Percentiles rank a stretch among this genome's conserved stretches.
phyloP scores from a whole-genome alignment of 148 eudicot species.

The Simmondsia chinensis region DNA sequence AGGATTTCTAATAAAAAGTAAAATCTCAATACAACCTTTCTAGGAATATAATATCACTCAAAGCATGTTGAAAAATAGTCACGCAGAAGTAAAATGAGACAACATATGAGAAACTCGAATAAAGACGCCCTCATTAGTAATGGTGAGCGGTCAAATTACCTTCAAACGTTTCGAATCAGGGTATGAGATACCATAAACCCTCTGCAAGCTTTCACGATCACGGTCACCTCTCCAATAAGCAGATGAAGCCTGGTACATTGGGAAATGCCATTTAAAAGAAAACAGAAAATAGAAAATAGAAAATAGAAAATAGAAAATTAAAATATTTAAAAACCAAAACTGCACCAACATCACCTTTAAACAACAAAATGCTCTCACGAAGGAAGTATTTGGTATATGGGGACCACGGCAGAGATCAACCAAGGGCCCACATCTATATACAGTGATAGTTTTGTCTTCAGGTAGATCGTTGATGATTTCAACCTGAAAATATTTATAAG shows the following conservation, averaged over 20 bases:
- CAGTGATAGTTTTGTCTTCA: constrained; percentile 94
- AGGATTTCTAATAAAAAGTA: too few species aligned
- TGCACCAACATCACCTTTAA: constrained; percentile 46
- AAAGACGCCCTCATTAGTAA: too few species aligned
- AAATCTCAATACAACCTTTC: too few species aligned
- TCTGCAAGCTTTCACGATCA: constrained; percentile 93
- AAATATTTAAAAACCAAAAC: not conserved
- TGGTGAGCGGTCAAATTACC: constrained; percentile 20
- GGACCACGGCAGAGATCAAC: constrained; percentile 99
- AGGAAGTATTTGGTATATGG: constrained; percentile 92
- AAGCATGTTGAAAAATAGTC: too few species aligned
- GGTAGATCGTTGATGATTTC: constrained; percentile 92
- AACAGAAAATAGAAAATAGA: too few species aligned
- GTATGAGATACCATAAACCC: constrained; percentile 95
- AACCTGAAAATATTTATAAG: constrained; percentile 37
- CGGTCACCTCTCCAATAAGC: constrained; percentile 97
- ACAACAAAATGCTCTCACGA: constrained; percentile 84
- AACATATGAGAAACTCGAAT: too few species aligned
- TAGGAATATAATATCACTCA: too few species aligned
- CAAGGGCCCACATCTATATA: constrained; percentile 96
- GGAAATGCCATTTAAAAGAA: constrained; percentile 4
- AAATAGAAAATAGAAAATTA: not conserved
- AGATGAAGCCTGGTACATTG: constrained; percentile 67
- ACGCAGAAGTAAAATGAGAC: too few species aligned
- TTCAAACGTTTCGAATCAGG: constrained; percentile 79